phyloP scores from a whole-genome alignment of 1,284 basidiomycete genomes.

The Anthracocystis setariae region DNA sequence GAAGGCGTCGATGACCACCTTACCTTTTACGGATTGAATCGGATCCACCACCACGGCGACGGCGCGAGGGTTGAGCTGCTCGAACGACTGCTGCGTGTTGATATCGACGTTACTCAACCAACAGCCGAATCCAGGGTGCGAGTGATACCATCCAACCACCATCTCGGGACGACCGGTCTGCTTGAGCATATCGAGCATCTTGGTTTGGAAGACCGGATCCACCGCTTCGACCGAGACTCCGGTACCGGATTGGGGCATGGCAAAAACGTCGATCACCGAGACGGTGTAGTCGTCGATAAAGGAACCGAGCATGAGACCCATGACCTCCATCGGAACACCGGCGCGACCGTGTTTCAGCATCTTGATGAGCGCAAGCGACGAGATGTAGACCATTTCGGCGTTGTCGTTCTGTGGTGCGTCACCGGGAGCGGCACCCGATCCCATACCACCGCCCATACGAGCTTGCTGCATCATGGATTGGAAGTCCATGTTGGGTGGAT shows the following conservation, averaged over 20 bases:
- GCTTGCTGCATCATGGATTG: conserved; percentile 63
- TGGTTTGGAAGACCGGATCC: conserved; percentile 98
- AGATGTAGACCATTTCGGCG: conserved; percentile 67
- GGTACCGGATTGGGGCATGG: conserved; percentile 99
- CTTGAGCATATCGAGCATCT: conserved; percentile 99
- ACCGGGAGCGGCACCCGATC: conserved; percentile 39
- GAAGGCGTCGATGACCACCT: conserved; percentile 98
- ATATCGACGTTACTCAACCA: conserved; percentile 99
- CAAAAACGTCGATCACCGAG: conserved; percentile 96
- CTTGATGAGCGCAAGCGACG: conserved; percentile 69
- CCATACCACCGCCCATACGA: conserved; percentile 52
- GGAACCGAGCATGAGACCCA: conserved; percentile 99
- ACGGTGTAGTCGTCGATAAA: conserved; percentile 93
- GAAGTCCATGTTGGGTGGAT: conserved; percentile 52
- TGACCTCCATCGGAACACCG: conserved; percentile 99
- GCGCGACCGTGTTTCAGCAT: conserved; percentile 99
- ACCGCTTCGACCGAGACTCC: conserved; percentile 99
- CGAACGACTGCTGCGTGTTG: conserved; percentile 99
- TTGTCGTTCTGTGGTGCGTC: conserved; percentile 69
- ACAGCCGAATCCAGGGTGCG: conserved; percentile 98
- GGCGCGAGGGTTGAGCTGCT: conserved; percentile 90
- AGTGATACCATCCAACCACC: conserved; percentile 99
- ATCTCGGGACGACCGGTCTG: conserved; percentile 97
- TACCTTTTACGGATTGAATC: conserved; percentile 92
- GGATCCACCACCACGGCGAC: conserved; percentile 99